Evolutionary conservation across 2,329 filamentous ascomycete genomes (phyloP).

Genomic region (Colletotrichum trifolii): DNA sequence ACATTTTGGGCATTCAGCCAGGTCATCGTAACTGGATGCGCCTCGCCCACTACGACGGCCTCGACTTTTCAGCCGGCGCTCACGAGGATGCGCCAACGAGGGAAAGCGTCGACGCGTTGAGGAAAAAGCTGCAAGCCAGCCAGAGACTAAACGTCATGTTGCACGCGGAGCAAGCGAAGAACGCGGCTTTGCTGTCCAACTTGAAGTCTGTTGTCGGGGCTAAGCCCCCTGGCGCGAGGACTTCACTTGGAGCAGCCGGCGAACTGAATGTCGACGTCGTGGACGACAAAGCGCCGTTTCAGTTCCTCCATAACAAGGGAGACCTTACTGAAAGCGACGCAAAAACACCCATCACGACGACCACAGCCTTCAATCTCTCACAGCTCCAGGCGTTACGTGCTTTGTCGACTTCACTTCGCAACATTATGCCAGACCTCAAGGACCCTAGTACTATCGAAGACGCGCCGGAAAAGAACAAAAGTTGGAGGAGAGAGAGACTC

Average conservation of each 20-base stretch:
- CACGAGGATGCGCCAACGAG: slow-evolving; percentile 55
- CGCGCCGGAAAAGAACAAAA: slow-evolving; percentile 54
- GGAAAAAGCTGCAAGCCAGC: slow-evolving; percentile 82
- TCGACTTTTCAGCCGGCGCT: slow-evolving; percentile 55
- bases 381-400: slow-evolving; percentile 84
- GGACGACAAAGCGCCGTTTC: slow-evolving; percentile 52
- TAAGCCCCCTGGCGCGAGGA: slow-evolving; percentile 40
- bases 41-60: slow-evolving; percentile 84
- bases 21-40: slow-evolving; percentile 83
- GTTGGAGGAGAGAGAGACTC: slow-evolving; percentile 76
- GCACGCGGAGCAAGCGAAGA: slow-evolving; percentile 75
- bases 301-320: slow-evolving; percentile 67
- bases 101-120: slow-evolving; percentile 77
- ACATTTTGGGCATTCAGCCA: slow-evolving; percentile 77
- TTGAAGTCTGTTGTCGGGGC: slow-evolving; percentile 61
- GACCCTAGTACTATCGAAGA: slow-evolving; percentile 38
- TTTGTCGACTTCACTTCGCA: slow-evolving; percentile 69
- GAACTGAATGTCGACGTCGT: slow-evolving; percentile 41
- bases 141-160: slow-evolving; percentile 78
- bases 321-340: slow-evolving; percentile 62
- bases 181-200: slow-evolving; percentile 75
- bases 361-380: slow-evolving; percentile 81
- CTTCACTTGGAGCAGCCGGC: slow-evolving; percentile 21
- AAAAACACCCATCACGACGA: slow-evolving; percentile 72
- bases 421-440: slow-evolving; percentile 72